Base-by-base conservation (phyloP, 2,329 filamentous ascomycete genomes). In the Sphaerulina populicola region DNA sequence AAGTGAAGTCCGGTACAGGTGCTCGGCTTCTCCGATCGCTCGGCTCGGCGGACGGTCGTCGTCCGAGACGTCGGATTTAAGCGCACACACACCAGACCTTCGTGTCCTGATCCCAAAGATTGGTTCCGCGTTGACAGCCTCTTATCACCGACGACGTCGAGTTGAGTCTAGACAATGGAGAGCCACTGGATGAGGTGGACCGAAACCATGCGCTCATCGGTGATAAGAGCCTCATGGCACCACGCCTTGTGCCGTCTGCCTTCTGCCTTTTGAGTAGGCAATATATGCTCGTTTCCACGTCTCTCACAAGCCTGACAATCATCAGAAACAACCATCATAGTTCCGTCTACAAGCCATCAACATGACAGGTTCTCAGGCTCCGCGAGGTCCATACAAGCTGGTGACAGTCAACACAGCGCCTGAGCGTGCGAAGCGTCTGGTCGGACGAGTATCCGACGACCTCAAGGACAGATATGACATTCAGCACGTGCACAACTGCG, bases 391-490 rank as follows among this genome's bases (percentile, higher is more conserved):
- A 2, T 85, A 75, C 68, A 77, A 72, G 59, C 75, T 86, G 10
- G 76, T 85, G 29, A 86, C 81, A 1, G 81, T 86, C 57, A 86
- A 85, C 69, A 84, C 77, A 1, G 80, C 77, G 1, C 82, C 82
- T 0, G 81, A 83, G 56, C 73, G 82, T 50, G 83, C 82, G 31
- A 78, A 80, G 68, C 68, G 72, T 6, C 67, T 86, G 31, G 77
- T 84, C 60, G 81, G 82, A 9, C 74, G 78, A 0, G 67, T 86
- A 35, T 72, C 77, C 9, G 78, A 83, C 50, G 75, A 74, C 10
- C 67, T 86, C 30, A 81, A 80, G 63, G 80, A 83, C 49, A 70
- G 69, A 36, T 86, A 85, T 66, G 78, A 73, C 1, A 84, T 86
- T 57, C 70, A 76, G 35, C 74, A 86, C 62, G 73, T 77, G 21